Conservation (phyloP, 305 asterid species). For the Striga hermonthica region DNA sequence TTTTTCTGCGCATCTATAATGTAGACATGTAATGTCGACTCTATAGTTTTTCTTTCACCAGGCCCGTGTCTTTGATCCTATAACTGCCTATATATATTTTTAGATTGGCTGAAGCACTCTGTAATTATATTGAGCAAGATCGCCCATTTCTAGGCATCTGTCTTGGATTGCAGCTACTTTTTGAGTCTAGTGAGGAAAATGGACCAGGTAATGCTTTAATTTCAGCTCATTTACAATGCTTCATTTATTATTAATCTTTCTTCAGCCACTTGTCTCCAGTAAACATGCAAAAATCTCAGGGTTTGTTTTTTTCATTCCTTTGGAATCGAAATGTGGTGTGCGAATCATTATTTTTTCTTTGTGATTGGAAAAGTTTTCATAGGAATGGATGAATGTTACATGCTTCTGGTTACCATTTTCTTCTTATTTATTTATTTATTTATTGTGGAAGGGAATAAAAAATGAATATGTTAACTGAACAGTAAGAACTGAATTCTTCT, state of each 20-base stretch:
- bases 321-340: background rate
- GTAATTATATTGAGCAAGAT: constrained; percentile 81
- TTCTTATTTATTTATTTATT: background rate
- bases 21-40: too few relatives aligned
- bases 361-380: background rate
- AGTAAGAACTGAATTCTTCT: background rate
- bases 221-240: background rate
- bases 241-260: background rate
- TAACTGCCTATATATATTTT: constrained; percentile 27
- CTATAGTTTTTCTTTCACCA: too few relatives aligned
- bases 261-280: background rate
- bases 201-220: constrained; percentile 61
- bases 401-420: background rate
- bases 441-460: background rate
- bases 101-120: constrained; percentile 83
- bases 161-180: constrained; percentile 93
- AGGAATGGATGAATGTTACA: background rate
- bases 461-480: too few relatives aligned
- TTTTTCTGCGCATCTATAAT: too few relatives aligned
- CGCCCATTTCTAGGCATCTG: constrained; percentile 96
- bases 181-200: constrained; percentile 93
- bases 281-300: background rate
- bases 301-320: background rate
- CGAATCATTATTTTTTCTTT: background rate
- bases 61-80: too few relatives aligned